A percentile compares a stretch with the other conserved stretches of the same genome.
Conservation (phyloP, 192 early-diverging fungal genomes). For the Linnemannia exigua region DNA sequence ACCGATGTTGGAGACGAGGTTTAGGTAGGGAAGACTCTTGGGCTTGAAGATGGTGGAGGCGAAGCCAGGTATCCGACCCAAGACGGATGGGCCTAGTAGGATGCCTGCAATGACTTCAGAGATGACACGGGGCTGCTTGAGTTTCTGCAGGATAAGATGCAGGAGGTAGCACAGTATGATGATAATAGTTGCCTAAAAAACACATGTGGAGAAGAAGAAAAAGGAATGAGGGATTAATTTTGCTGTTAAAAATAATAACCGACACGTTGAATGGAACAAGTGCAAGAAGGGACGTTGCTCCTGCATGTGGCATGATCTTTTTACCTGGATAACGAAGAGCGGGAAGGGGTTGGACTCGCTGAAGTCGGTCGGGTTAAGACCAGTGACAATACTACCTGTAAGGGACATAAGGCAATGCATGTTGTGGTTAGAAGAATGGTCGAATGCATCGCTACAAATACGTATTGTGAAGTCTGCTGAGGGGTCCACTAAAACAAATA, state of each 20-base stretch:
- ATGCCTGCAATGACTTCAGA: slow-evolving; percentile 94
- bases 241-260: background rate
- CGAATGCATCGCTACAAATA: too few species aligned
- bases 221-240: background rate
- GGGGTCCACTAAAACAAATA: too few species aligned
- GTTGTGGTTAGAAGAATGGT: background rate
- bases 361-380: slow-evolving; percentile 71
- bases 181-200: slow-evolving; percentile 70
- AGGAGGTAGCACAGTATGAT: slow-evolving; percentile 79
- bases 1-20: slow-evolving; percentile 88
- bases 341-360: slow-evolving; percentile 69
- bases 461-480: background rate
- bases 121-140: slow-evolving; percentile 90
- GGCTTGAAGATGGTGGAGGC: slow-evolving; percentile 78
- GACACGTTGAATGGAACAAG: background rate
- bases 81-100: slow-evolving; percentile 87
- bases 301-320: slow-evolving; percentile 52
- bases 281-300: background rate
- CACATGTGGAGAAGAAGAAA: background rate
- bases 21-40: slow-evolving; percentile 77
- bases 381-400: slow-evolving; percentile 71
- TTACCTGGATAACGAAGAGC: slow-evolving; percentile 86
- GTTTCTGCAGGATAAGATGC: slow-evolving; percentile 66
- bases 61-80: slow-evolving; percentile 82
- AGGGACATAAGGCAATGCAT: background rate